These are phyloP conservation scores for Populus euphratica DNA, from an alignment of 345 rosid species.

Conservation along the genomic window DNA sequence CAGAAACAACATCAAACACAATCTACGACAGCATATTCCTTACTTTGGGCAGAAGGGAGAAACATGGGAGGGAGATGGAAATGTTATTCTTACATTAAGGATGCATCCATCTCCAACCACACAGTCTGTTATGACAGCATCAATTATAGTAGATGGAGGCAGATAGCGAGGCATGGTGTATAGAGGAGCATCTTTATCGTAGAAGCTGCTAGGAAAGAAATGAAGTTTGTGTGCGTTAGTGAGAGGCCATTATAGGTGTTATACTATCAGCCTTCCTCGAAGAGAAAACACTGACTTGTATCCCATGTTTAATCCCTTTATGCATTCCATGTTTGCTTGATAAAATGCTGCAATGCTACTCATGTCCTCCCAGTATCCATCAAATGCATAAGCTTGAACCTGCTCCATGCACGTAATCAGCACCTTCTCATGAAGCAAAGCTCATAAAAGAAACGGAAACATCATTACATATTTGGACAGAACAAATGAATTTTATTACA, in stretches of 20 bases:
- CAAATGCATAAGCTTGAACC: slow-evolving; percentile 62
- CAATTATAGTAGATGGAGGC: slow-evolving; percentile 60
- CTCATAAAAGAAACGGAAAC: neutral
- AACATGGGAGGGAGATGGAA: neutral
- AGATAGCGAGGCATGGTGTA: slow-evolving; percentile 66
- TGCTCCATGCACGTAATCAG: slow-evolving; percentile 22
- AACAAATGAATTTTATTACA: neutral
- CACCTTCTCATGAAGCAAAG: neutral
- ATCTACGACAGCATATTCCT: neutral
- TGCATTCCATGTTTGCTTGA: slow-evolving; percentile 69
- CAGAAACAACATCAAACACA: neutral
- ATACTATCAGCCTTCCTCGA: slow-evolving; percentile 1
- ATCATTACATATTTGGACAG: neutral
- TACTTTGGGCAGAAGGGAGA: neutral
- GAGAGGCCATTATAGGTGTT: neutral
- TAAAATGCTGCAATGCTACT: slow-evolving; percentile 64
- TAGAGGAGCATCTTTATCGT: slow-evolving; percentile 47
- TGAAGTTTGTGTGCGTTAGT: slow-evolving; percentile 15
- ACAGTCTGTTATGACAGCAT: slow-evolving; percentile 53
- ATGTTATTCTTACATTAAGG: slow-evolving; percentile 48
- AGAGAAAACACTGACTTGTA: slow-evolving; percentile 40
- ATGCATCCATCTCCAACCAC: slow-evolving; percentile 80
- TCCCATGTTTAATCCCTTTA: slow-evolving; percentile 37
- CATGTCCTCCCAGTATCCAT: slow-evolving; percentile 82
- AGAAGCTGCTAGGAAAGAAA: slow-evolving; percentile 46